Evolutionary conservation across 208 protist species (phyloP).

Genomic region (Herpetomonas tarakana): DNA sequence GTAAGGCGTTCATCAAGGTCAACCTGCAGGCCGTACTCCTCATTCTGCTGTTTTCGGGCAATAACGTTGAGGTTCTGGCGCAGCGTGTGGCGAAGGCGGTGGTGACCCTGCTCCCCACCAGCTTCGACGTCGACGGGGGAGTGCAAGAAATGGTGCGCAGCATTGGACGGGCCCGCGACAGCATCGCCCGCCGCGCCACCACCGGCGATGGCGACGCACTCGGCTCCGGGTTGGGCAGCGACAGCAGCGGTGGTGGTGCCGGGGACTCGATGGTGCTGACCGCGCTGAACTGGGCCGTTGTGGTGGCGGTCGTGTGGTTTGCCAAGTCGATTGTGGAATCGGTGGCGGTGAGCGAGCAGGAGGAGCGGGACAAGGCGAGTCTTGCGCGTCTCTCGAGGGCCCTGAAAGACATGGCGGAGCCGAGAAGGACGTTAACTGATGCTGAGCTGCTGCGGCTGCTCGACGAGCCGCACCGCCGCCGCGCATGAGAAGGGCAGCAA

Average conservation of each 20-base stretch:
- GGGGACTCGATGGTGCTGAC: constrained; percentile 35
- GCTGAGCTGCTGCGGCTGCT: background rate
- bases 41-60: constrained; percentile 79
- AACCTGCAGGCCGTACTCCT: constrained; percentile 89
- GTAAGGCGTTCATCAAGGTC: constrained; percentile 94
- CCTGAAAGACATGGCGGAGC: background rate
- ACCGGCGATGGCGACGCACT: constrained; percentile 10
- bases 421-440: background rate
- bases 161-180: constrained; percentile 59
- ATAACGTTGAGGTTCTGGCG: constrained; percentile 72
- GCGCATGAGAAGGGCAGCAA: too few relatives aligned
- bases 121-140: constrained; percentile 21
- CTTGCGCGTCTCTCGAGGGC: constrained; percentile 15
- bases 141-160: constrained; percentile 37
- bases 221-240: constrained; percentile 1
- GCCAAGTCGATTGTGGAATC: constrained; percentile 84
- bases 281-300: constrained; percentile 53
- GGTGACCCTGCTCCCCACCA: constrained; percentile 22
- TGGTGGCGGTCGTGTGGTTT: constrained; percentile 74
- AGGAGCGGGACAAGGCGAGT: constrained; percentile 35
- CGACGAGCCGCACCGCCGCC: too few relatives aligned
- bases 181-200: constrained; percentile 57
- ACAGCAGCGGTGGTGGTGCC: constrained; percentile 10
- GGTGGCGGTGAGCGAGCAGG: constrained; percentile 69
- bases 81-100: constrained; percentile 19